These are phyloP conservation scores for Linum tenue DNA, from an alignment of 345 rosid species.

Conservation along the genomic window DNA sequence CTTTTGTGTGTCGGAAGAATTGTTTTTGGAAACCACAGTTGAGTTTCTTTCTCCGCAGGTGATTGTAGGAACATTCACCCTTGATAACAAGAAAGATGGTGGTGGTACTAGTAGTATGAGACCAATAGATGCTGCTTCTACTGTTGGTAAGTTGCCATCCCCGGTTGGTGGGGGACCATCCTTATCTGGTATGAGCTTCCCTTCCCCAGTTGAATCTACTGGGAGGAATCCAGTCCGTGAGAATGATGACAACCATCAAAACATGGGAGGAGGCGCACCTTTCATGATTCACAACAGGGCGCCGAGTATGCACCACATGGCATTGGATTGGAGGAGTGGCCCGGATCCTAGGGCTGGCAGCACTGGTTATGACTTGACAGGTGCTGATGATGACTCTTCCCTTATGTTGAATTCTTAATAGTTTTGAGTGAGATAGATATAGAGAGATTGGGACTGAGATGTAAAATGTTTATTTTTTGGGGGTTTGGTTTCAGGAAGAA, in stretches of 20 bases:
- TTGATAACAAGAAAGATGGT: constrained; percentile 38
- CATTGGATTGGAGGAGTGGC: constrained; percentile 1
- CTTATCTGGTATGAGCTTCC: constrained; percentile 34
- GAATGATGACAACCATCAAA: neutral
- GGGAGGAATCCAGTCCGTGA: constrained; percentile 33
- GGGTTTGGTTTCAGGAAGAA: neutral
- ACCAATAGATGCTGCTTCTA: constrained; percentile 39
- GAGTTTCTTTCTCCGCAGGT: constrained; percentile 30
- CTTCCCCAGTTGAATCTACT: constrained; percentile 35
- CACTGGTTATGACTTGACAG: constrained; percentile 3
- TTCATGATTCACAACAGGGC: neutral
- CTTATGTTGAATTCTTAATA: too few species aligned
- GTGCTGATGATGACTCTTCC: neutral
- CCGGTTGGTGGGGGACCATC: constrained; percentile 37
- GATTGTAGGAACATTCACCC: constrained; percentile 53
- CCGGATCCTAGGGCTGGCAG: neutral
- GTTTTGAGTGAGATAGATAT: neutral
- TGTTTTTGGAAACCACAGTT: neutral
- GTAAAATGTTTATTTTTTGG: neutral
- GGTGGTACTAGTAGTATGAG: constrained; percentile 15
- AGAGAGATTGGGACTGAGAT: neutral
- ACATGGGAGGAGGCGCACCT: neutral
- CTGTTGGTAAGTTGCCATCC: constrained; percentile 36
- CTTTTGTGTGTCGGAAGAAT: neutral
- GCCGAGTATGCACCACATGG: neutral